phyloP scores from a whole-genome alignment of 306 rosid species.

The Vigna hirtella region DNA sequence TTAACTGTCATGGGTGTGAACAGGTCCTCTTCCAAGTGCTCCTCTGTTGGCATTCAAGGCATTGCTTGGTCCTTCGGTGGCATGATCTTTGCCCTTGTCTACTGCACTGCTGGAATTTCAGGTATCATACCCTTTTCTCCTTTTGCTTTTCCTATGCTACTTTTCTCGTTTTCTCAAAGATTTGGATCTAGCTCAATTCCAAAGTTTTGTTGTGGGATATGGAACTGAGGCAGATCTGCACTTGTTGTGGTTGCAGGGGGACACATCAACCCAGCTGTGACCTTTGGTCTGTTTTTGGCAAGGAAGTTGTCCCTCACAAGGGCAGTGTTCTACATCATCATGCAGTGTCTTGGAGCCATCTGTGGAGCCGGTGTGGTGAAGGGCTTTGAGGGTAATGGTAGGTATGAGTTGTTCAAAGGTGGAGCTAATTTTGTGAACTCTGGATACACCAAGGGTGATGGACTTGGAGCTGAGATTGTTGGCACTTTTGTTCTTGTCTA shows the following conservation, averaged over 20 bases:
- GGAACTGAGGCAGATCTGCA: slow-evolving; percentile 37
- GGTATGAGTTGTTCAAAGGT: slow-evolving; percentile 59
- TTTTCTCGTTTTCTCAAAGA: not conserved
- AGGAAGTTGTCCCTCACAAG: slow-evolving; percentile 85
- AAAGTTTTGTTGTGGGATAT: too few species aligned
- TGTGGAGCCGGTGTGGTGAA: slow-evolving; percentile 91
- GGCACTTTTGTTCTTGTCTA: slow-evolving; percentile 90
- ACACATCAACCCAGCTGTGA: slow-evolving; percentile 93
- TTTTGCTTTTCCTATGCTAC: not conserved
- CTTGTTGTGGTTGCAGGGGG: slow-evolving; percentile 62
- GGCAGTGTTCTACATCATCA: slow-evolving; percentile 76
- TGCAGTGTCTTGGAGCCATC: slow-evolving; percentile 88
- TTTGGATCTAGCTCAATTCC: not conserved
- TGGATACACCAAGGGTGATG: slow-evolving; percentile 92
- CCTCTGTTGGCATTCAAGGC: slow-evolving; percentile 84
- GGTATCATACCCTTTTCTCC: slow-evolving; percentile 31
- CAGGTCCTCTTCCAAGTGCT: slow-evolving; percentile 56
- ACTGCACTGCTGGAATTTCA: slow-evolving; percentile 95
- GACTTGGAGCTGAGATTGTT: slow-evolving; percentile 86
- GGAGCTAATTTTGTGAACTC: slow-evolving; percentile 70
- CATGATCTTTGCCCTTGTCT: slow-evolving; percentile 92
- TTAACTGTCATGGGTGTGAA: slow-evolving; percentile 83
- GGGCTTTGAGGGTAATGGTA: slow-evolving; percentile 60
- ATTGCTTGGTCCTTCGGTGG: slow-evolving; percentile 99
- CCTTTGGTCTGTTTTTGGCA: slow-evolving; percentile 84